Evolutionary conservation across 441 rosid genomes (phyloP).

Genomic region (Adansonia rubrostipa): DNA sequence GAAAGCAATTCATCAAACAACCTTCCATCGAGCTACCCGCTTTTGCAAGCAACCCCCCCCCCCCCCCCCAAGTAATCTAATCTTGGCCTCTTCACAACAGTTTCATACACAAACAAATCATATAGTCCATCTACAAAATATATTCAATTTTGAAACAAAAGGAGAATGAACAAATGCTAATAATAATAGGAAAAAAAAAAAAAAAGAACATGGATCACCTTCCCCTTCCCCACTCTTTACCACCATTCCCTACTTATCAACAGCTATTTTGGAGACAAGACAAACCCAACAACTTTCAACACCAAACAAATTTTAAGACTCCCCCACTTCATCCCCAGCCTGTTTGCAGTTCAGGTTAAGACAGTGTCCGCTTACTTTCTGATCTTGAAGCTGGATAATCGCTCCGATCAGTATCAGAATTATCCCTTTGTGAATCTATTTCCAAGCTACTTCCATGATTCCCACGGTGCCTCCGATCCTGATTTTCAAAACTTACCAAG

Average conservation of each 20-base stretch:
- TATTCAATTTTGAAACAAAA: not conserved
- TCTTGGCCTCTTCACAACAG: conserved; percentile 35
- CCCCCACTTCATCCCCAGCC: not conserved
- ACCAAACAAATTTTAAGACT: not conserved
- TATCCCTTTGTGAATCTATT: conserved; percentile 66
- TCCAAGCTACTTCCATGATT: conserved; percentile 69
- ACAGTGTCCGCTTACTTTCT: conserved; percentile 51
- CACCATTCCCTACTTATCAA: conserved; percentile 45
- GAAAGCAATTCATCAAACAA: not conserved
- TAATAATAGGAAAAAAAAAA: not conserved
- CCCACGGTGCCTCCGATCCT: conserved; percentile 80
- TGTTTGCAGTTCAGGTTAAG: not conserved
- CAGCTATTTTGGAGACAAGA: conserved; percentile 24
- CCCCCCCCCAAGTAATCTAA: not conserved
- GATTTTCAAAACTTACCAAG: conserved; percentile 30
- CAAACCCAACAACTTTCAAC: conserved; percentile 33
- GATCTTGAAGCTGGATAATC: conserved; percentile 71
- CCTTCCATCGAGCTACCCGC: not conserved
- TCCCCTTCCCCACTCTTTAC: conserved; percentile 3
- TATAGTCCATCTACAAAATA: conserved; percentile 31
- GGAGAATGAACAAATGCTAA: not conserved
- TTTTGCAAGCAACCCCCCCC: not conserved
- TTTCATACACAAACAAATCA: conserved; percentile 39
- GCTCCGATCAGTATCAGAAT: conserved; percentile 72
- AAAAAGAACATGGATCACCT: conserved; percentile 21